These are phyloP conservation scores for Fragilaria crotonensis DNA, from an alignment of 108 stramenopile genomes.

Conservation along the genomic window DNA sequence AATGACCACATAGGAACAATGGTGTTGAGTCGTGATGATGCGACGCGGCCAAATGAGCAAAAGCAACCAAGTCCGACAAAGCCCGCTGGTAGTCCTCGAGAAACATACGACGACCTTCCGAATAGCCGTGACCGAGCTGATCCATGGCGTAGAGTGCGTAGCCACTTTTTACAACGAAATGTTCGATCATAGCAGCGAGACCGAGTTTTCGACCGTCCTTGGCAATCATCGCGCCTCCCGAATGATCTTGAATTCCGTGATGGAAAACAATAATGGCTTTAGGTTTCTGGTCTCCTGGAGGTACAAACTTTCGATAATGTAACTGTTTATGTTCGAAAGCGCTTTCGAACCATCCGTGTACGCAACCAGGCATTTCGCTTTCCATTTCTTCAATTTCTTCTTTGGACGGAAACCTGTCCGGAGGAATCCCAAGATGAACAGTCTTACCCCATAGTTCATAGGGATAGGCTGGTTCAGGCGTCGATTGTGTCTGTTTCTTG, in stretches of 20 bases:
- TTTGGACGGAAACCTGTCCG: constrained; percentile 23
- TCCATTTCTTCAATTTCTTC: constrained; percentile 28
- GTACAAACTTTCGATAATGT: constrained; percentile 39
- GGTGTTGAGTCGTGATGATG: constrained; percentile 20
- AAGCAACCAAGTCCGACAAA: constrained; percentile 25
- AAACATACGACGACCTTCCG: constrained; percentile 38
- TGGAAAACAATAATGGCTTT: constrained; percentile 34
- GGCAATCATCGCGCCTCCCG: constrained; percentile 8
- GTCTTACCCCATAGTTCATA: too few species aligned
- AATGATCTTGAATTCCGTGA: constrained; percentile 21
- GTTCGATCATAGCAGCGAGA: constrained; percentile 7
- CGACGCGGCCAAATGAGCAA: constrained; percentile 19
- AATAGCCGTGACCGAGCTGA: constrained; percentile 42
- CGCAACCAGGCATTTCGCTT: constrained; percentile 7
- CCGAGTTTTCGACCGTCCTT: constrained; percentile 17
- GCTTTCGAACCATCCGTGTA: constrained; percentile 41
- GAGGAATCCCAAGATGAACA: constrained; percentile 8
- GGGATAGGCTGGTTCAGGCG: too few species aligned
- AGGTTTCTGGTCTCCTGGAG: constrained; percentile 6
- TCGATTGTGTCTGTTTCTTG: too few species aligned
- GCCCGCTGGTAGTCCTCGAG: constrained; percentile 33
- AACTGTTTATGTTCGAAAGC: constrained; percentile 7
- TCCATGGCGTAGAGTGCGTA: constrained; percentile 26
- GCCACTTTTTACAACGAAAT: not conserved
- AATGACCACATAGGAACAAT: constrained; percentile 38